Base-by-base conservation (phyloP, 805 yeast species). In the Metschnikowia rubicola region DNA sequence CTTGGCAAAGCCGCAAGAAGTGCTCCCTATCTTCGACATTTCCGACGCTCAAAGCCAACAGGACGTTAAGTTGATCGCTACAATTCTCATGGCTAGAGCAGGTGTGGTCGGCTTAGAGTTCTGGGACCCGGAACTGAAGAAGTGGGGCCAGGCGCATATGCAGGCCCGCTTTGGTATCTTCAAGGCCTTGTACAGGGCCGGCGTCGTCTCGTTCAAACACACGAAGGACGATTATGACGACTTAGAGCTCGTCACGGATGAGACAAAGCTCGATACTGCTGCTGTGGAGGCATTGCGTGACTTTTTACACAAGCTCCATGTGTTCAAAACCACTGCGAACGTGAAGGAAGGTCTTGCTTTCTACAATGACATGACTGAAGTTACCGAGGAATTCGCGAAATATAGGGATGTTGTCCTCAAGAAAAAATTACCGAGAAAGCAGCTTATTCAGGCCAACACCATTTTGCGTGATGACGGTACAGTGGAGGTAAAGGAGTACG, bases 141-240 rank as follows among this genome's bases (percentile, higher is more conserved):
- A 88, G 67, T 89, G 96, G 96, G 96, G 96, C 30, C 97, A 89
- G 70, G 83, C 97, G 11, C 97, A 89, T 64, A 88, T 88, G 89
- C 96, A 88, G 70, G 96, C 96, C 3, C 76, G 97, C 65, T 89
- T 78, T 67, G 88, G 94, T 30, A 88, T 89, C 56, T 75, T 87
- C 76, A 87, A 86, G 69, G 77, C 84, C 11, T 82, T 87, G 62
- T 67, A 86, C 58, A 75, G 81, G 44, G 84, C 89, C 0, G 83
- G 86, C 29, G 83, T 88, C 35, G 82, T 82, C 28, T 68, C 71
- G 41, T 67, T 89, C 42, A 74, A 73, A 33, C 70, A 74, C 57
- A 60, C 76, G 11, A 71, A 76, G 50, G 75, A 70, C 21, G 70
- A 70, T 46, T 82, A 59, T 59, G 73, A 78, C 32, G 95, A 88